phyloP scores from a whole-genome alignment of 495 filamentous ascomycete genomes.

The Podospora conica region DNA sequence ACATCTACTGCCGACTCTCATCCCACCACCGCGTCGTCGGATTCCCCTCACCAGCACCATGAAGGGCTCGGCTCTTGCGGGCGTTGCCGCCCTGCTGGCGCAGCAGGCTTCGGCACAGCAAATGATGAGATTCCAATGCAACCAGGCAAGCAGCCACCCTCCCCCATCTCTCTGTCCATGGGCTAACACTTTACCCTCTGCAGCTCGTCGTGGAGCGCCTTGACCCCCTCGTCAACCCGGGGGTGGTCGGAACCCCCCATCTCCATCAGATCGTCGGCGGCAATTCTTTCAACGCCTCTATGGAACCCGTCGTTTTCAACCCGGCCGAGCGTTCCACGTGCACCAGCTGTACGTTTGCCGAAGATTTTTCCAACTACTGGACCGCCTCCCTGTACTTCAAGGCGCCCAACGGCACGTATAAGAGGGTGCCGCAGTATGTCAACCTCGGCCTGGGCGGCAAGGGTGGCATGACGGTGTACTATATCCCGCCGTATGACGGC shows the following conservation, averaged over 20 bases:
- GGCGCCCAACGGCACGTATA: constrained; percentile 42
- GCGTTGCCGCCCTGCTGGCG: constrained; percentile 24
- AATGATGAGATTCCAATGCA: constrained; percentile 45
- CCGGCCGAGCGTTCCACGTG: constrained; percentile 32
- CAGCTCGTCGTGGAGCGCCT: constrained; percentile 39
- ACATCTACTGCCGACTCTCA: background rate
- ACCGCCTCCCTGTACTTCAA: constrained; percentile 40
- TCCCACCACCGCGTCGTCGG: background rate
- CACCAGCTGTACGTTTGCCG: constrained; percentile 36
- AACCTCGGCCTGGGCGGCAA: constrained; percentile 38
- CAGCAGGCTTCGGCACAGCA: constrained; percentile 34
- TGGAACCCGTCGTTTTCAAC: constrained; percentile 32
- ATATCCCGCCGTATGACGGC: constrained; percentile 43
- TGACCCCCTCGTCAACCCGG: constrained; percentile 40
- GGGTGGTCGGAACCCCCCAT: constrained; percentile 32
- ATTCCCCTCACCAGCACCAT: constrained; percentile 17
- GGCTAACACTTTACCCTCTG: background rate
- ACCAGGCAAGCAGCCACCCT: constrained; percentile 5
- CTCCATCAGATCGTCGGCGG: constrained; percentile 41
- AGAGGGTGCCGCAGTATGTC: constrained; percentile 42
- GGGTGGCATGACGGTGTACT: constrained; percentile 44
- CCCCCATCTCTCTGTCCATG: background rate
- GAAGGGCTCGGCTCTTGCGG: constrained; percentile 23
- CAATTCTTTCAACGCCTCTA: constrained; percentile 39
- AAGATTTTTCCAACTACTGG: constrained; percentile 45